These are phyloP conservation scores for Neopestalotiopsis sp. DNA, from an alignment of 2,329 filamentous ascomycete species.

Conservation along the genomic window DNA sequence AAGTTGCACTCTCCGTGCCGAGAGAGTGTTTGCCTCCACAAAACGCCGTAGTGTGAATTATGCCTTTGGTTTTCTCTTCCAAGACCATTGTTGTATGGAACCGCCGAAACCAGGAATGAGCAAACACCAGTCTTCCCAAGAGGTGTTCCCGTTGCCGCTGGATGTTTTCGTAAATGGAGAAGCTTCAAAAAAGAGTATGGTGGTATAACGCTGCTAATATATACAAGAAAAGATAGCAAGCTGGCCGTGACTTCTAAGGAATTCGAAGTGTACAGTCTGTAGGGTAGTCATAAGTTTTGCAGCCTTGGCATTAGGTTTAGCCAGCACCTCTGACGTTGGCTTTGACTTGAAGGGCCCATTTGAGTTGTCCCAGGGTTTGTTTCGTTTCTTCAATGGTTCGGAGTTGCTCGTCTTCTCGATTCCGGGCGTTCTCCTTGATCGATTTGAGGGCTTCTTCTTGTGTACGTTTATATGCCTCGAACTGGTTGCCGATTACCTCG, in stretches of 20 bases:
- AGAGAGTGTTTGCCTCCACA: neutral
- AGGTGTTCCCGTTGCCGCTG: neutral
- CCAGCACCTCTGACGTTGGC: conserved; percentile 59
- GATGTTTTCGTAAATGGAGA: neutral
- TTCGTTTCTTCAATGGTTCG: conserved; percentile 61
- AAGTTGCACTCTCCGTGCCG: conserved; percentile 3
- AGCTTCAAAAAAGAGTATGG: neutral
- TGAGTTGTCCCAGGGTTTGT: conserved; percentile 69
- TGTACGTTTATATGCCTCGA: conserved; percentile 67
- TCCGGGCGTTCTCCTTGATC: conserved; percentile 62
- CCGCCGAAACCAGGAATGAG: neutral
- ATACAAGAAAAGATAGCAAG: conserved; percentile 4
- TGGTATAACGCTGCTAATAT: neutral
- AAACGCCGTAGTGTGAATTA: conserved; percentile 2
- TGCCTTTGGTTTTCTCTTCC: neutral
- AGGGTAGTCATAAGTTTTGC: neutral
- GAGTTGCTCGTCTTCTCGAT: conserved; percentile 66
- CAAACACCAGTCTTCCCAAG: neutral
- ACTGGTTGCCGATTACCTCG: conserved; percentile 62
- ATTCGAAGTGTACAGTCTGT: neutral
- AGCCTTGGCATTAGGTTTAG: neutral
- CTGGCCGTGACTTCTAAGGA: neutral
- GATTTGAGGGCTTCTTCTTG: conserved; percentile 65
- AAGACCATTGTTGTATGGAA: neutral
- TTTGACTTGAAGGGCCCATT: conserved; percentile 75